A percentile compares a stretch with the other conserved stretches of the same genome.
phyloP scores from a whole-genome alignment of 2,329 filamentous ascomycete genomes.

The Cytospora schulzeri region DNA sequence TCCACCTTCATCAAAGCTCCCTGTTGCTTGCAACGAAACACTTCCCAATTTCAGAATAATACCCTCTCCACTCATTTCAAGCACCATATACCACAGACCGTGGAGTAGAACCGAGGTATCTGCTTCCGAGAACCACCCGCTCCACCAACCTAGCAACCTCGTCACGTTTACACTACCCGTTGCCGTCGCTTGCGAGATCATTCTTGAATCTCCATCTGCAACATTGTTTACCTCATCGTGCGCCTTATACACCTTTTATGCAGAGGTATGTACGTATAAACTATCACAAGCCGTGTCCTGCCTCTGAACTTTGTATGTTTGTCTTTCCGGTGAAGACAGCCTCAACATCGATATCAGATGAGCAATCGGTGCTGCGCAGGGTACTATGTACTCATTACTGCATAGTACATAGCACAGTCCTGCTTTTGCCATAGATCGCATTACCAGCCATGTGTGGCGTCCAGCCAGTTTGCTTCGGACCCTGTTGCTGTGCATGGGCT shows the following conservation, averaged over 20 bases:
- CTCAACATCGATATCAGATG: neutral
- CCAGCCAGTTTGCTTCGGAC: neutral
- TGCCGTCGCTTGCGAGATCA: neutral
- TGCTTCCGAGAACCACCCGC: neutral
- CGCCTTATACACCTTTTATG: neutral
- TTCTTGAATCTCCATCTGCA: neutral
- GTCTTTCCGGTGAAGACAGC: neutral
- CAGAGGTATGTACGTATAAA: neutral
- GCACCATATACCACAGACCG: neutral
- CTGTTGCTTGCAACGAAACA: neutral
- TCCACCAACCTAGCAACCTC: neutral
- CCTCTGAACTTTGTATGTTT: neutral
- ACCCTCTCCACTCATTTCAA: neutral
- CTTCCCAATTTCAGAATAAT: neutral
- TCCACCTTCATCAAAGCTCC: neutral
- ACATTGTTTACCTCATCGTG: neutral
- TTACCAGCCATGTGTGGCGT: neutral
- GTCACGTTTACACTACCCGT: neutral
- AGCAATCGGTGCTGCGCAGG: neutral
- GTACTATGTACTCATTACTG: neutral
- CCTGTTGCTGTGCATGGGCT: constrained; percentile 2
- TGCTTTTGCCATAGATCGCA: neutral
- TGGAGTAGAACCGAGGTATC: constrained; percentile 1
- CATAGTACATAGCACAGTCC: neutral
- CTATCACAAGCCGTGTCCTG: neutral